Evolutionary conservation across 2,329 filamentous ascomycete genomes (phyloP).

Genomic region (Lomentospora prolificans): DNA sequence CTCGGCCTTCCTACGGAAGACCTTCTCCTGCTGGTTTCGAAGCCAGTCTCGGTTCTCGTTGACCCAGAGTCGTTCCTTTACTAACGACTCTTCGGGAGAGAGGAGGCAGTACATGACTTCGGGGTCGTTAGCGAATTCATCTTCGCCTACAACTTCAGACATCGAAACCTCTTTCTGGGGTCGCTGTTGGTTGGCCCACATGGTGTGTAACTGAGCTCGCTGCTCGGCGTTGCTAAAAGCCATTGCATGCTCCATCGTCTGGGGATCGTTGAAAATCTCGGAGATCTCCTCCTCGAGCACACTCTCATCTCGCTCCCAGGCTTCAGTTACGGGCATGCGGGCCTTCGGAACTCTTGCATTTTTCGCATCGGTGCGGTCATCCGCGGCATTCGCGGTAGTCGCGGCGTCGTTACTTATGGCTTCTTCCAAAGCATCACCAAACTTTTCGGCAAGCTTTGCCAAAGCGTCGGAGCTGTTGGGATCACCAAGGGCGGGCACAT

Average conservation of each 20-base stretch:
- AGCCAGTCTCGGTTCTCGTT: slow-evolving; percentile 93
- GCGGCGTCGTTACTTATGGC: not conserved
- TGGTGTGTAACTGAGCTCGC: slow-evolving; percentile 42
- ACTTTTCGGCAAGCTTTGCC: slow-evolving; percentile 32
- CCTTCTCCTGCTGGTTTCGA: slow-evolving; percentile 74
- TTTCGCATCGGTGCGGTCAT: not conserved
- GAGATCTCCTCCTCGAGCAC: slow-evolving; percentile 62
- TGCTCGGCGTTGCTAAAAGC: slow-evolving; percentile 49
- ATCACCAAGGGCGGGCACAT: slow-evolving; percentile 9
- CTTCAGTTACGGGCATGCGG: slow-evolving; percentile 47
- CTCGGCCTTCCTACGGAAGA: slow-evolving; percentile 61
- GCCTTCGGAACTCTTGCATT: slow-evolving; percentile 22
- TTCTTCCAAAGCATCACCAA: slow-evolving; percentile 25
- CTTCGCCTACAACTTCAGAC: slow-evolving; percentile 58
- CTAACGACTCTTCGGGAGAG: slow-evolving; percentile 59
- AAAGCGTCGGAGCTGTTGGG: slow-evolving; percentile 20
- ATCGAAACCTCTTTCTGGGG: slow-evolving; percentile 42
- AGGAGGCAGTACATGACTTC: slow-evolving; percentile 78
- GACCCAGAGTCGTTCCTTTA: slow-evolving; percentile 90
- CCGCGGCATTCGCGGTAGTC: not conserved
- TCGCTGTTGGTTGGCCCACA: slow-evolving; percentile 38
- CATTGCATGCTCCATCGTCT: slow-evolving; percentile 45
- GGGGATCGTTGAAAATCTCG: slow-evolving; percentile 55
- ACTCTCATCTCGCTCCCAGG: slow-evolving; percentile 54
- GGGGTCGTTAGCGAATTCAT: slow-evolving; percentile 81